Base-by-base conservation (phyloP, 1,284 basidiomycete species). In the Ustilago esculenta region DNA sequence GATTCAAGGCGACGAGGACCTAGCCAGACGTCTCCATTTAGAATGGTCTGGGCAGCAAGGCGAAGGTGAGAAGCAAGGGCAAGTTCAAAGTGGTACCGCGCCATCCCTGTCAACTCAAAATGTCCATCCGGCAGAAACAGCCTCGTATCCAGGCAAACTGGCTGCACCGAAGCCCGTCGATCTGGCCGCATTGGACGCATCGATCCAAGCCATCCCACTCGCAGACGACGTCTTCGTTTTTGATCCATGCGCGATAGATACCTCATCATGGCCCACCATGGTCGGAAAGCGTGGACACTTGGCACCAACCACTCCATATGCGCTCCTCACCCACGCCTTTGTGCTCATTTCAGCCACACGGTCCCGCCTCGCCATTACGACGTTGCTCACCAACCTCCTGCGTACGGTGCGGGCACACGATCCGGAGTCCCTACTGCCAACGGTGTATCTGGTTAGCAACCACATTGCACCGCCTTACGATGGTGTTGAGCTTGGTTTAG, bases 401-500 rank as follows among this genome's bases (percentile, higher is more conserved):
- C 88, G 91, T 18, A 86, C 87, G 12, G 86, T 95, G 42, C 85
- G 89, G 53, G 82, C 84, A 30, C 87, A 89, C 61, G 88, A 93
- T 73, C 87, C 90, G 0, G 61, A 84, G 10, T 90, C 91, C 39
- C 85, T 96, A 39, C 83, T 90, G 36, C 87, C 91, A 12, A 85
- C 91, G n/a, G 84, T 95, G n/a, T 96, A 95, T 82, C 87, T 96
- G 23, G 85, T 94, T 34, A 92, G 91, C 23, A 96, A 94, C 82
- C 88, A 91, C 30, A 86, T 96, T 30, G 87, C 88, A 0, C 92
- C 93, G 15, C 71, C 82, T 0, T 83, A 84, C 60, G 83, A 82
- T 25, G 82, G 80, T 35, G 68, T 82, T 14, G 83, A 84, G 56
- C 80, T 84, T 12, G 83, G 83, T 2, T 59, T 84, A 7, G 83